phyloP scores from a whole-genome alignment of 768 basidiomycete genomes.

The Glaciozyma antarctica region DNA sequence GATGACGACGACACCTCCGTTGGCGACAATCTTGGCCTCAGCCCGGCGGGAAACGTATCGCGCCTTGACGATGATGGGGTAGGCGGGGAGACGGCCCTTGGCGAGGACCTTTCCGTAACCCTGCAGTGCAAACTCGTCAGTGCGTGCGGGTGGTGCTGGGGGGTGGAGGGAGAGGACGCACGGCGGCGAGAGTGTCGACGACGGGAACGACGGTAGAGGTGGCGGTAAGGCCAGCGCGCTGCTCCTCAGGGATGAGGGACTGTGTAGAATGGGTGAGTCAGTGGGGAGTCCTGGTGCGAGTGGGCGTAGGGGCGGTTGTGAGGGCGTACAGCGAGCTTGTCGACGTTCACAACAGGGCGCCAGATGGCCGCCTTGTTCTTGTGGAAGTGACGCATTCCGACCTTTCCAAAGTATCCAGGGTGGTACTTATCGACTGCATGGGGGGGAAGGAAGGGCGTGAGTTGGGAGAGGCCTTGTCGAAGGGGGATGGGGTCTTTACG shows the following conservation, averaged over 20 bases:
- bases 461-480: constrained; percentile 62
- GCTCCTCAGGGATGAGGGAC: constrained; percentile 74
- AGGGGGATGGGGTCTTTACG: constrained; percentile 89
- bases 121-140: constrained; percentile 45
- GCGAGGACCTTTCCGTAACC: constrained; percentile 93
- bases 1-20: constrained; percentile 85
- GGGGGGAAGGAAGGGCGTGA: neutral
- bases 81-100: constrained; percentile 75
- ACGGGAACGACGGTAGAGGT: constrained; percentile 81
- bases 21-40: constrained; percentile 48
- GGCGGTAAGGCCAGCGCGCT: constrained; percentile 67
- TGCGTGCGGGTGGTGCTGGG: constrained; percentile 38
- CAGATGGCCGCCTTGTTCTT: constrained; percentile 79
- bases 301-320: neutral
- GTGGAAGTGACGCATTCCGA: constrained; percentile 98
- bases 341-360: constrained; percentile 96
- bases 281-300: neutral
- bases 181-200: constrained; percentile 59
- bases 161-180: constrained; percentile 67
- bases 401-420: constrained; percentile 26
- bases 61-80: constrained; percentile 96
- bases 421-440: constrained; percentile 7
- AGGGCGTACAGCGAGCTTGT: constrained; percentile 54
- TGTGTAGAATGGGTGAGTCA: constrained; percentile 40
- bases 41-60: constrained; percentile 44